Evolutionary conservation across 345 rosid genomes (phyloP).

Genomic region (Mallotus nudiflorus): DNA sequence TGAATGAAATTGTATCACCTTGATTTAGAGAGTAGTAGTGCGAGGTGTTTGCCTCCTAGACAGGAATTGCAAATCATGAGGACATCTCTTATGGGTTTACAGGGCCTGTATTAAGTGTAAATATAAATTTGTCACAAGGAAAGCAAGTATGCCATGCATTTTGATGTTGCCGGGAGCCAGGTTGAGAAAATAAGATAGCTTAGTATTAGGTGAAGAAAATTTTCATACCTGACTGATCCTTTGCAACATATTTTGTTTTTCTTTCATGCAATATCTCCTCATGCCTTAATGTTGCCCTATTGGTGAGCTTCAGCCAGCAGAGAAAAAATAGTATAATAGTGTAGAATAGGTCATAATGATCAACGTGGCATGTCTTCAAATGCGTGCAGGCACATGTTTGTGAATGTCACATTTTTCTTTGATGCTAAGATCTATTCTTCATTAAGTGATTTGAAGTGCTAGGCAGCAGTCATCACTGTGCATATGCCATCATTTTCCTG

Average conservation of each 20-base stretch:
- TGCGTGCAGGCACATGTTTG: not conserved
- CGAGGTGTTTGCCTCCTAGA: not conserved
- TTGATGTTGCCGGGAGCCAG: conserved; percentile 9
- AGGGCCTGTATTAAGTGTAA: conserved; percentile 3
- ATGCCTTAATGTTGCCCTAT: not conserved
- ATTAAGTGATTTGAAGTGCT: not conserved
- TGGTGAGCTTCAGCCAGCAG: not conserved
- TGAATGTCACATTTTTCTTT: not conserved
- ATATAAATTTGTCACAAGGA: conserved; percentile 15
- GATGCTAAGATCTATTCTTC: not conserved
- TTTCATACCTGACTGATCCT: conserved; percentile 12
- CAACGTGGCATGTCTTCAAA: not conserved
- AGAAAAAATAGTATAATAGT: not conserved
- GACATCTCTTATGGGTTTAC: not conserved
- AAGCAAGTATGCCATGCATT: conserved; percentile 5
- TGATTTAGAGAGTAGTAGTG: not conserved
- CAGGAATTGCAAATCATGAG: not conserved
- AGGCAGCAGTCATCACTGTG: no score
- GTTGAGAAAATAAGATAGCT: conserved; percentile 1
- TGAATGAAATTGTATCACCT: not conserved
- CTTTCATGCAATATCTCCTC: not conserved
- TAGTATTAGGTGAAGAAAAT: conserved; percentile 8
- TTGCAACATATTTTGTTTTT: not conserved
- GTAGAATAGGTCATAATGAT: no score
- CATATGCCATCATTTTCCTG: not conserved